Evolutionary conservation across 1,139 yeast species (phyloP), one percentile per base, ranked within the genome.

Genomic region (Groenewaldozyma sp.): DNA sequence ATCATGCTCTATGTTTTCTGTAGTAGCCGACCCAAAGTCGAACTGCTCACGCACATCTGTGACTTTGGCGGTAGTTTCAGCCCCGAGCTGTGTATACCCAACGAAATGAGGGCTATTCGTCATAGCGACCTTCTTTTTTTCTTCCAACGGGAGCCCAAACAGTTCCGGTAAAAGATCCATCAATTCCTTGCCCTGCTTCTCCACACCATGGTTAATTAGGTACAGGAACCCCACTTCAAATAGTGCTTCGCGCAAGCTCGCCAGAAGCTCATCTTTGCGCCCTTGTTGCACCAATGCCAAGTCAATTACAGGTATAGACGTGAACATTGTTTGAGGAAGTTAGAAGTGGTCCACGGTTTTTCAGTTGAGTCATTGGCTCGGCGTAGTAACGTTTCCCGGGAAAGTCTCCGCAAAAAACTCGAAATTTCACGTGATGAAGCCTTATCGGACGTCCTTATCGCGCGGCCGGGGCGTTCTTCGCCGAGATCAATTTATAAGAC

Each of bases 31-130:
- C 2, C 77, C 84, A 46, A 78, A 64, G 52, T 78, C 86, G 45
- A 74, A 74, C 59, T 78, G 84, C 51, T 78, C 84, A 46, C 86
- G 63, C 73, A 80, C 70, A 50, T 78, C 86, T 6, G 74, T 68
- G 28, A 66, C 67, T 34, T 64, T 62, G 4, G 80, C 76, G 0
- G 87, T 79, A 42, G 74, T 71, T 53, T 79, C 86, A 47, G 78
- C 78, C 3, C 82, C 84, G 13, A 79, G 60, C 14, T 72, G 65
- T 31, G 79, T 74, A 55, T 79, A 79, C 1, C 87, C 87, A 39
- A 78, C 64, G 54, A 79, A 78, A 51, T 79, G 84, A 11, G 76
- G 78, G 32, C 76, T 74, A 43, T 76, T 62, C 35, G 71, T 66
- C 83, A 79, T 79, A 38, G 74, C 78, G 38, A 76, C 63, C 28